Conservation (phyloP, 192 early-diverging fungal species). For the Globomyces pollinis-pini region DNA sequence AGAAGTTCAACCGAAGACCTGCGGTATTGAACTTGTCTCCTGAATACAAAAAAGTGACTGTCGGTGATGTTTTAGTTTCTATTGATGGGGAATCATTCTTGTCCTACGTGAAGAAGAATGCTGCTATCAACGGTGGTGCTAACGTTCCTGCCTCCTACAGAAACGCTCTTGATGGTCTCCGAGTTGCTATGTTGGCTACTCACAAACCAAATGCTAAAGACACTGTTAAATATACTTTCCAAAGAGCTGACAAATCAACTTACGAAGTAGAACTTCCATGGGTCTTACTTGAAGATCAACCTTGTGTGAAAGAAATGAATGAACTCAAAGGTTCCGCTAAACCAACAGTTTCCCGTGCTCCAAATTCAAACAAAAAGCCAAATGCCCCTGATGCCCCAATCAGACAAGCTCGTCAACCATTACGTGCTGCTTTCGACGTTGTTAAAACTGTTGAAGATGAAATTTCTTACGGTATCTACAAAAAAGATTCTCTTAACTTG, state of each 20-base stretch:
- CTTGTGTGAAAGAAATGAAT: background rate
- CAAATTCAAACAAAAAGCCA: background rate
- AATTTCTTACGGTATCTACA: conserved; percentile 14
- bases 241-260: background rate
- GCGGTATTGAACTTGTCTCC: background rate
- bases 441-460: background rate
- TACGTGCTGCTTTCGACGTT: background rate
- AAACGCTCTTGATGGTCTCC: background rate
- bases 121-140: background rate
- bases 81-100: conserved; percentile 6
- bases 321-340: too few species aligned
- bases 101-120: conserved; percentile 9
- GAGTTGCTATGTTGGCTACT: background rate
- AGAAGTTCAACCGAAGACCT: background rate
- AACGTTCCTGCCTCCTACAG: conserved; percentile 10
- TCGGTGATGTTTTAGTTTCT: conserved; percentile 10
- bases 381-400: too few species aligned
- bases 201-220: conserved; percentile 11
- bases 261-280: conserved; percentile 13
- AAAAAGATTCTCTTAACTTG: conserved; percentile 9
- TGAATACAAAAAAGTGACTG: too few species aligned
- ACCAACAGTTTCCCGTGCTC: too few species aligned
- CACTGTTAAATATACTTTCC: conserved; percentile 1
- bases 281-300: conserved; percentile 1
- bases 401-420: too few species aligned